Percentiles rank a stretch among this genome's conserved stretches.
Evolutionary conservation across 768 basidiomycete species (phyloP).

Genomic region (Kwoniella europaea): DNA sequence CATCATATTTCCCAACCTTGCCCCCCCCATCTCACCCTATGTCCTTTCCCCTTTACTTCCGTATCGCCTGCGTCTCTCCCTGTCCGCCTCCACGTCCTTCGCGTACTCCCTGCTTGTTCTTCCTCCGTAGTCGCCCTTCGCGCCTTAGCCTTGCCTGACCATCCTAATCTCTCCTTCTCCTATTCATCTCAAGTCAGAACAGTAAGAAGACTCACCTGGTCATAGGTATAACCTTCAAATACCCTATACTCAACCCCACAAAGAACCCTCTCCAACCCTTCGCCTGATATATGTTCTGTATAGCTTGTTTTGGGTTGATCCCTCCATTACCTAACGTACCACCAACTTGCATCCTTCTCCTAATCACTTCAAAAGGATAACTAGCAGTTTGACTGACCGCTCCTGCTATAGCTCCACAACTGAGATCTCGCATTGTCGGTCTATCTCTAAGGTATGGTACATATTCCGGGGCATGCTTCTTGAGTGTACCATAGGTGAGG

Average conservation of each 20-base stretch:
- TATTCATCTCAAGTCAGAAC: neutral
- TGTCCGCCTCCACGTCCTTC: too few species aligned
- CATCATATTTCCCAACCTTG: too few species aligned
- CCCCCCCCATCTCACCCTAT: too few species aligned
- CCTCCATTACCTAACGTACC: constrained; percentile 71
- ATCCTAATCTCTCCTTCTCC: neutral
- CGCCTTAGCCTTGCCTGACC: neutral
- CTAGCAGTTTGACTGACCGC: constrained; percentile 83
- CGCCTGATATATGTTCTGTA: constrained; percentile 67
- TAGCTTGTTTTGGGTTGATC: constrained; percentile 79
- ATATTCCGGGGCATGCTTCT: constrained; percentile 61
- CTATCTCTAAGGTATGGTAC: constrained; percentile 49
- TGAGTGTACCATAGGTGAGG: constrained; percentile 78
- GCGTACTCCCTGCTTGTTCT: neutral
- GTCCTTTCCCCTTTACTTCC: too few species aligned
- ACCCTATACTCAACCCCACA: constrained; percentile 87
- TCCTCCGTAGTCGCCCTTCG: too few species aligned
- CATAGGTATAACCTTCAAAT: constrained; percentile 94
- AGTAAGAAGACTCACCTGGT: constrained; percentile 60
- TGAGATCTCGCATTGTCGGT: constrained; percentile 69
- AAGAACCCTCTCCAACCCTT: constrained; percentile 88
- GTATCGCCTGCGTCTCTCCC: too few species aligned
- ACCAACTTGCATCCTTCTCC: constrained; percentile 93
- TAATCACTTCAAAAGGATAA: constrained; percentile 92
- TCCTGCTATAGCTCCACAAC: constrained; percentile 84